Base-by-base conservation (phyloP, 495 filamentous ascomycete genomes). In the Aspergillus olivimuriae region DNA sequence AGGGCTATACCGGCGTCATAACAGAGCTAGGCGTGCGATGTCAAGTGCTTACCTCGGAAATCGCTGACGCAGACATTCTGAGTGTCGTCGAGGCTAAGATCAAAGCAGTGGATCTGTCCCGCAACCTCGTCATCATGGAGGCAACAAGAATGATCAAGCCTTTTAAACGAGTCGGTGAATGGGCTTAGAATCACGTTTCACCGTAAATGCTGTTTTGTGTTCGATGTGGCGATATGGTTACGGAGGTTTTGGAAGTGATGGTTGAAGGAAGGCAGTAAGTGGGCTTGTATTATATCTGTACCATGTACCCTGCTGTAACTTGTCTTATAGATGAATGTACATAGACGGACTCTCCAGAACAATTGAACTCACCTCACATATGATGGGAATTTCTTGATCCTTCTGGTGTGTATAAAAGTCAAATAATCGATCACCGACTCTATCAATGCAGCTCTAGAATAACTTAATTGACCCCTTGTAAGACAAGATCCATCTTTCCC, bases 41-140 rank as follows among this genome's bases (percentile, higher is more conserved):
- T 42, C 44, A 58, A 12, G 23, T 68, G 43, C 44, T 53, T 11
- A 15, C 56, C 47, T 50, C 67, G 4, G 48, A 62, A 19, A 47
- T 55, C 2, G 64, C 75, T 2, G 35, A 53, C 52, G 52, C 51
- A 53, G 46, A 61, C 50, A 40, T 59, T 42, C 42, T 83, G 65
- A 46, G 79, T 73, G 52, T 68, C 64, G 50, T 77, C 47, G 75
- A 80, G 47, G 81, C 82, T 4, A 73, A 76, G 60, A 66, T 89
- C 30, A 56, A 44, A 0, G 58, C 68, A 16, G 65, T 87, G 22
- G 74, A 84, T 63, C 65, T 81, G 38, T 68, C 80, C 33, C 41
- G 46, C 5, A 50, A 59, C 36, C 47, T 65, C 39, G 66, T 85
- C 31, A 43, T 51, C n/a, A 71, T 85, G 51, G 72, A 77, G 53